Base-by-base conservation (phyloP, 176 grass and related monocot genomes). In the Tillandsia fasciculata region DNA sequence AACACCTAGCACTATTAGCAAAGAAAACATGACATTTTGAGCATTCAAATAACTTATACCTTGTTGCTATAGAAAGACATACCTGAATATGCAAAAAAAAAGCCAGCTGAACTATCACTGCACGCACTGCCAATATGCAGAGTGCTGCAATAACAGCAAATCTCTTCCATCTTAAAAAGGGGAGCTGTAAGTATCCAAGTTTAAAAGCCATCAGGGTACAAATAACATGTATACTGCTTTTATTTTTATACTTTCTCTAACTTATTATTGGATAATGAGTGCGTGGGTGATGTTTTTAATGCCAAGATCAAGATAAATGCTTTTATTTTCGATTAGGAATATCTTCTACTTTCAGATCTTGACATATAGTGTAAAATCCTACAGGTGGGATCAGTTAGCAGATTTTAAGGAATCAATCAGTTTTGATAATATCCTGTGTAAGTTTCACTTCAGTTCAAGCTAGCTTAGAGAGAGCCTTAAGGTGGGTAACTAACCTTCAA, bases 11-110 rank as follows among this genome's bases (percentile, higher is more conserved):
- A 14, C 23, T 71, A 53, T 66, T 67, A 82, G 48, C 33, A 53
- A 79, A 23, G 12, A 33, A 48, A 49, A 77, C 11, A 56, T 1
- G 75, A 50, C 49, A 59, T 6, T 59, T 5, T 48, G 67, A 12
- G 58, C 14, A 7, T 53, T 56, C 58, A 79, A 75, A 26, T 10
- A 26, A 18, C 15, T 61, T 2, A n/a, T 61, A 61, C 56, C 33
- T 27, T 53, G 20, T 22, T 26, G 58, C n/a, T 22, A 49, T 77
- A 59, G 48, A 69, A 58, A 50, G 51, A 49, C 11, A 23, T 80
- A 67, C 94, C 86, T 99, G 84, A 75, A 99, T 99, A 75, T 99
- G 94, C 51, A 93, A 84, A 76, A 99, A 99, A 87, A 99, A 99
- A 50, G 86, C 86, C 49, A 99, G 80, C 63, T 99, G 89, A 88